Conservation (phyloP, 169 alveolate genomes). For the Blepharisma undulans region DNA sequence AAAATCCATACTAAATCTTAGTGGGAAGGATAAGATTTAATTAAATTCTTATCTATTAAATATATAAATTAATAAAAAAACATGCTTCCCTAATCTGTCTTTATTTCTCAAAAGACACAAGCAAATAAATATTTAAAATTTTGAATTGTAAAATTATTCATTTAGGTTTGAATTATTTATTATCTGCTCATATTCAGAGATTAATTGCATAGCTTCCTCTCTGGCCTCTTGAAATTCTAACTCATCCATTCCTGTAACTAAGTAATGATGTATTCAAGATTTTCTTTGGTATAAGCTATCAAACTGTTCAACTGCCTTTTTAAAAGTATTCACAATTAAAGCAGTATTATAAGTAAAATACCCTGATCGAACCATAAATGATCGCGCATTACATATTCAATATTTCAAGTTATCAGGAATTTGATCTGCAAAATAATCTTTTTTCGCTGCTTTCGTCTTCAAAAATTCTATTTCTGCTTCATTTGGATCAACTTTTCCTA, state of each 20-base stretch:
- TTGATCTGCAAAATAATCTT: background rate
- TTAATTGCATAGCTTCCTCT: background rate
- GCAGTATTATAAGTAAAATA: background rate
- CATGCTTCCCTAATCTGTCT: too few relatives aligned
- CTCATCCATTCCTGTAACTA: background rate
- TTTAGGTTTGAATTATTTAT: background rate
- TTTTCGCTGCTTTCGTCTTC: background rate
- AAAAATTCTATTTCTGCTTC: background rate
- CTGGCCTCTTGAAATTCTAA: background rate
- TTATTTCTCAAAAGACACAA: too few relatives aligned
- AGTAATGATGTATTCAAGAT: background rate
- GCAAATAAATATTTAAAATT: too few relatives aligned
- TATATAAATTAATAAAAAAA: too few relatives aligned
- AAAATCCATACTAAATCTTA: too few relatives aligned
- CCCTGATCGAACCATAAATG: background rate
- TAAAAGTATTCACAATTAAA: background rate
- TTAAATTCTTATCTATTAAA: background rate
- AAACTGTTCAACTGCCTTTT: background rate
- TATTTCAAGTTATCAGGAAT: background rate
- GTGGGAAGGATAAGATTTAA: background rate
- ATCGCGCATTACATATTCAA: background rate
- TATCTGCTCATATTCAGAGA: background rate
- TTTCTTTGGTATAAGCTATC: background rate
- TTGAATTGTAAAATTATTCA: background rate
- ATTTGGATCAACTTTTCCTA: background rate